A percentile compares a stretch with the other conserved stretches of the same genome.
Conservation (phyloP, 2,329 filamentous ascomycete species). For the Colletotrichum sp. region DNA sequence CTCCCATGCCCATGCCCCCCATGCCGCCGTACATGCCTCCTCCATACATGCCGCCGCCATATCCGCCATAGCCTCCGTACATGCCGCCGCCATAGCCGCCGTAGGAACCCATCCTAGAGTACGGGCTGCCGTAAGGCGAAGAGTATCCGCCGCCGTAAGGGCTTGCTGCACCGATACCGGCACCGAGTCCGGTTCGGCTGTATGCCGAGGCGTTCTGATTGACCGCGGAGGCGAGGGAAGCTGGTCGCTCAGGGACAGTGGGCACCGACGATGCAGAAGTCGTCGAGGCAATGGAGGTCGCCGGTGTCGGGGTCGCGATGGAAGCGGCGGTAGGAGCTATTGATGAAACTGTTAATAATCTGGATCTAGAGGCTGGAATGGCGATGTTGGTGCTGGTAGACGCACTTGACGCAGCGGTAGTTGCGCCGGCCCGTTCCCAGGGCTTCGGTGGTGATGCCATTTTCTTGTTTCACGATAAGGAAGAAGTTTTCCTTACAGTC, state of each 20-base stretch:
- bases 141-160: slow-evolving; percentile 40
- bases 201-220: slow-evolving; percentile 90
- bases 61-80: slow-evolving; percentile 48
- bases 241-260: slow-evolving; percentile 79
- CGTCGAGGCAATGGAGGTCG: slow-evolving; percentile 38
- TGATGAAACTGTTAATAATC: slow-evolving; percentile 5
- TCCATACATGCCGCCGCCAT: slow-evolving; percentile 36
- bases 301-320: slow-evolving; percentile 43
- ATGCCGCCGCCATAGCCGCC: slow-evolving; percentile 45
- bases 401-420: slow-evolving; percentile 53
- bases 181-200: slow-evolving; percentile 50
- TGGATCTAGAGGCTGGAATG: neutral
- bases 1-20: slow-evolving; percentile 44
- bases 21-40: slow-evolving; percentile 31
- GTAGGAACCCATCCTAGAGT: slow-evolving; percentile 53
- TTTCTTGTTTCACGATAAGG: slow-evolving; percentile 3
- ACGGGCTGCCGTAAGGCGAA: slow-evolving; percentile 36
- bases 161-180: slow-evolving; percentile 29
- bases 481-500: slow-evolving; percentile 15
- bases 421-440: slow-evolving; percentile 83
- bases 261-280: slow-evolving; percentile 52
- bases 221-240: slow-evolving; percentile 76
- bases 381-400: slow-evolving; percentile 23
- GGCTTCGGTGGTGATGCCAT: slow-evolving; percentile 93
- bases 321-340: slow-evolving; percentile 43